phyloP scores from a whole-genome alignment of 768 basidiomycete genomes.

The Goffeauzyma gilvescens region DNA sequence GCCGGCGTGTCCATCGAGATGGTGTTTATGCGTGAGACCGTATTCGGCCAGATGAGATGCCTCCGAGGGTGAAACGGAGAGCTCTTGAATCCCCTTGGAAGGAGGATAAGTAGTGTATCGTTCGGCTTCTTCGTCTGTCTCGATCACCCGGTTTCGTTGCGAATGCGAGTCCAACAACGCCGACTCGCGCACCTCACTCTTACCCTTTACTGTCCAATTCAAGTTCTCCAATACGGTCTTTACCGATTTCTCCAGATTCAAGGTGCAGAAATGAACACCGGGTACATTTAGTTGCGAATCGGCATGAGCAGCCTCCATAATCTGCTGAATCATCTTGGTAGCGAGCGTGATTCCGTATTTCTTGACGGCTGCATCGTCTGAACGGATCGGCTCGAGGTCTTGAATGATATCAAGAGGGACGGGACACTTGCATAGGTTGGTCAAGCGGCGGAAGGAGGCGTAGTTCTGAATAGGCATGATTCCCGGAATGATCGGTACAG shows the following conservation, averaged over 20 bases:
- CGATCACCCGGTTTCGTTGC: slow-evolving; percentile 24
- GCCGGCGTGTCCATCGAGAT: not conserved
- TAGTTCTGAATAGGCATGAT: slow-evolving; percentile 98
- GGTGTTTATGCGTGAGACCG: slow-evolving; percentile 22
- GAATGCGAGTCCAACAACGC: not conserved
- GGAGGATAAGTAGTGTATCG: slow-evolving; percentile 10
- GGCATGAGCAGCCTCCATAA: slow-evolving; percentile 36
- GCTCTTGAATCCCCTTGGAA: slow-evolving; percentile 8
- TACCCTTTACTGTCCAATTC: slow-evolving; percentile 46
- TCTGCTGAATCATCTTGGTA: slow-evolving; percentile 52
- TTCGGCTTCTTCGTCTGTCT: slow-evolving; percentile 22
- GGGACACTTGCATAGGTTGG: slow-evolving; percentile 63
- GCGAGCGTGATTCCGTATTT: slow-evolving; percentile 80
- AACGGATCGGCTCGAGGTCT: slow-evolving; percentile 60
- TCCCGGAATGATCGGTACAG: slow-evolving; percentile 76
- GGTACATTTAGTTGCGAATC: slow-evolving; percentile 8
- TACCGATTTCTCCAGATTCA: slow-evolving; percentile 93
- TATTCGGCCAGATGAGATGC: slow-evolving; percentile 25
- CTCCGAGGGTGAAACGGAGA: slow-evolving; percentile 37
- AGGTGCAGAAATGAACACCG: slow-evolving; percentile 84
- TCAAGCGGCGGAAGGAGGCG: slow-evolving; percentile 74
- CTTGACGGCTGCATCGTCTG: slow-evolving; percentile 84
- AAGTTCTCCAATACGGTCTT: slow-evolving; percentile 63
- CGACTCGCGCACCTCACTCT: too few relatives aligned
- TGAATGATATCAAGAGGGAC: slow-evolving; percentile 51